Conservation (phyloP, 2,329 filamentous ascomycete genomes). For the Aspergillus ruber region DNA sequence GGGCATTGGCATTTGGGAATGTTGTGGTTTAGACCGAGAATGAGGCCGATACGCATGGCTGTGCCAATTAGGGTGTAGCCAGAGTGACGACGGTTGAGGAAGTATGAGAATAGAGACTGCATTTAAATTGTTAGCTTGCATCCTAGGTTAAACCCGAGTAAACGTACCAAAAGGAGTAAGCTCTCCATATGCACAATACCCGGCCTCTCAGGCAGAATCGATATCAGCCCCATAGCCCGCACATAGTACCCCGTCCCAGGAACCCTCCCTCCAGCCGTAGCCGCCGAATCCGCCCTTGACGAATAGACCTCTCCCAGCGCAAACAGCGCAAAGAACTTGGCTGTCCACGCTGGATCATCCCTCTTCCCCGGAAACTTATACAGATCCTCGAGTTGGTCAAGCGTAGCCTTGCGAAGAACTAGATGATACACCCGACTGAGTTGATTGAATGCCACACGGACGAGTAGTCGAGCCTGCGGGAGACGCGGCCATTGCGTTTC, state of each 20-base stretch:
- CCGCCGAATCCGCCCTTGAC: constrained; percentile 9
- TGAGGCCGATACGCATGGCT: constrained; percentile 34
- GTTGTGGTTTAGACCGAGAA: constrained; percentile 35
- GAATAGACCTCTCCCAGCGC: constrained; percentile 36
- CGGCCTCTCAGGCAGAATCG: constrained; percentile 35
- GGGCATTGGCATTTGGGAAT: constrained; percentile 20
- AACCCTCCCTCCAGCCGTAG: constrained; percentile 14
- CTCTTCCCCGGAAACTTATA: constrained; percentile 17
- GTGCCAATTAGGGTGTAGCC: constrained; percentile 25
- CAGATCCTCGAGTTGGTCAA: constrained; percentile 27
- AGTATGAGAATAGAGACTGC: constrained; percentile 19
- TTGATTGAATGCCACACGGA: constrained; percentile 23
- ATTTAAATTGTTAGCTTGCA: neutral
- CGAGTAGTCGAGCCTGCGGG: constrained; percentile 23
- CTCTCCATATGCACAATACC: constrained; percentile 37
- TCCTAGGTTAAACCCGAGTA: neutral
- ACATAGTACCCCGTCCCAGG: constrained; percentile 37
- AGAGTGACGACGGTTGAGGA: constrained; percentile 21
- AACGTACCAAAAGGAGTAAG: constrained; percentile 27
- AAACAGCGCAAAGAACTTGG: constrained; percentile 39
- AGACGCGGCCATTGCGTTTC: constrained; percentile 21
- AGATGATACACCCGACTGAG: constrained; percentile 26
- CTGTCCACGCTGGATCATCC: constrained; percentile 26
- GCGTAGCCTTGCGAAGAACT: constrained; percentile 24
- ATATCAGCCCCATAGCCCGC: constrained; percentile 29